Percentiles rank a stretch among this genome's conserved stretches.
phyloP scores from a whole-genome alignment of 1,139 yeast genomes.

The Suhomyces bribrorum region DNA sequence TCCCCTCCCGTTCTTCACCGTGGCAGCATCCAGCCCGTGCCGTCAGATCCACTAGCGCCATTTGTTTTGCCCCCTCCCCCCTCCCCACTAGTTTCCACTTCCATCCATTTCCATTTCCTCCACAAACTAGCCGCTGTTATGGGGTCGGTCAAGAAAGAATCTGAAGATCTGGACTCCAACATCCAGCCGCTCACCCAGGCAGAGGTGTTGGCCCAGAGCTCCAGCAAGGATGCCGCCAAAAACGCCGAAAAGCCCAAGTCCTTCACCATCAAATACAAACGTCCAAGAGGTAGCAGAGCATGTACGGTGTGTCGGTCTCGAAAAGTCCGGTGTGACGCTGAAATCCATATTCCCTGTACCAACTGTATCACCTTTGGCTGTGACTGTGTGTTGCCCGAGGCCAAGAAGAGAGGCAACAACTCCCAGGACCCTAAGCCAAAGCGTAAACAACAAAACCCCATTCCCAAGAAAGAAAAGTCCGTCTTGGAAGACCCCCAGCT shows the following conservation, averaged over 20 bases:
- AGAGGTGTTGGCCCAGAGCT: conserved; percentile 10
- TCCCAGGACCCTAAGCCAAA: conserved; percentile 26
- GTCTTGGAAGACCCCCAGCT: conserved; percentile 1
- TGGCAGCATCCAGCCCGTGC: too few species aligned
- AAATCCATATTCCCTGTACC: conserved; percentile 72
- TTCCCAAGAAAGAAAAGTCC: conserved; percentile 9
- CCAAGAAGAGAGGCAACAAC: conserved; percentile 45
- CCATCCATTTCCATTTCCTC: not conserved
- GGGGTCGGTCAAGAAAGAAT: conserved; percentile 5
- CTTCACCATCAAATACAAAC: conserved; percentile 50
- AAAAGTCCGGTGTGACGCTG: conserved; percentile 69
- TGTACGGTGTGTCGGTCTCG: conserved; percentile 66
- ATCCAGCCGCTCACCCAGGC: conserved; percentile 8
- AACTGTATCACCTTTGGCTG: conserved; percentile 77
- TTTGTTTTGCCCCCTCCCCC: not conserved
- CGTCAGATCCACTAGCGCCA: too few species aligned
- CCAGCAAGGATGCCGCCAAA: conserved; percentile 9
- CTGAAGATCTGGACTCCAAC: not conserved
- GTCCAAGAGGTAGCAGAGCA: conserved; percentile 55
- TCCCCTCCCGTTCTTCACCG: too few species aligned
- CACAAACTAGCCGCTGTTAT: not conserved
- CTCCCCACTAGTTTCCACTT: not conserved
- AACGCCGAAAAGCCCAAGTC: conserved; percentile 45
- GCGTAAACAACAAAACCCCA: conserved; percentile 14
- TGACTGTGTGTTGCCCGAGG: conserved; percentile 67